A percentile compares a stretch with the other conserved stretches of the same genome.
phyloP scores from a whole-genome alignment of 345 rosid genomes.

The Pistacia integerrima region DNA sequence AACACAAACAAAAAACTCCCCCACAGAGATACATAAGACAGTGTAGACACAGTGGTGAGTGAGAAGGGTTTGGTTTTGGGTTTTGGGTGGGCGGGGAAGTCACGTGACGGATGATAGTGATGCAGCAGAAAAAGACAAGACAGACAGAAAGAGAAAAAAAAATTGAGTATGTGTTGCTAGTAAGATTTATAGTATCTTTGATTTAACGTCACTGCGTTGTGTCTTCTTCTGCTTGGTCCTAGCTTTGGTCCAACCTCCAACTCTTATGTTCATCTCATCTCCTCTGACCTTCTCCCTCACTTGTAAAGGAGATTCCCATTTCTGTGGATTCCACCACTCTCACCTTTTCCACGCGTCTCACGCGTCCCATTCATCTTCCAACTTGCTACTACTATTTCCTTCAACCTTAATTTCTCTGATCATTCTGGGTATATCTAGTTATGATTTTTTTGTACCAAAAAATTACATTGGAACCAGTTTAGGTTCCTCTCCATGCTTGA shows the following conservation, averaged over 20 bases:
- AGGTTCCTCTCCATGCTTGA: too few species aligned
- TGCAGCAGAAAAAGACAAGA: constrained; percentile 30
- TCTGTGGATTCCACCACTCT: not conserved
- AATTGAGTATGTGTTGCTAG: not conserved
- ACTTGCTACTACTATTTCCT: too few species aligned
- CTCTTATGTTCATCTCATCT: constrained; percentile 14
- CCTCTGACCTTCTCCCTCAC: not conserved
- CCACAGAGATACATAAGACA: constrained; percentile 16
- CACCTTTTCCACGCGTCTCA: not conserved
- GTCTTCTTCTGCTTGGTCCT: constrained; percentile 22
- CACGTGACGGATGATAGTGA: constrained; percentile 58
- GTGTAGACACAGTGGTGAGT: not conserved
- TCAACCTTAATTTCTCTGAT: too few species aligned
- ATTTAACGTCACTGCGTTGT: constrained; percentile 17
- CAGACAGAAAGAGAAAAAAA: constrained; percentile 15
- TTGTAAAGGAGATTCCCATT: not conserved
- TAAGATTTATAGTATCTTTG: not conserved
- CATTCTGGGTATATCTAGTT: too few species aligned
- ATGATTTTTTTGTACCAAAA: too few species aligned
- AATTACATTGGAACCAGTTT: too few species aligned
- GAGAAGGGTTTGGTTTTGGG: not conserved
- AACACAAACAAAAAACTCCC: not conserved
- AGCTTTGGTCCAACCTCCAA: constrained; percentile 20
- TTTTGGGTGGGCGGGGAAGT: constrained; percentile 26
- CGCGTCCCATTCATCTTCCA: not conserved